phyloP scores from a whole-genome alignment of 2,329 filamentous ascomycete species.

The Alternaria rosae region DNA sequence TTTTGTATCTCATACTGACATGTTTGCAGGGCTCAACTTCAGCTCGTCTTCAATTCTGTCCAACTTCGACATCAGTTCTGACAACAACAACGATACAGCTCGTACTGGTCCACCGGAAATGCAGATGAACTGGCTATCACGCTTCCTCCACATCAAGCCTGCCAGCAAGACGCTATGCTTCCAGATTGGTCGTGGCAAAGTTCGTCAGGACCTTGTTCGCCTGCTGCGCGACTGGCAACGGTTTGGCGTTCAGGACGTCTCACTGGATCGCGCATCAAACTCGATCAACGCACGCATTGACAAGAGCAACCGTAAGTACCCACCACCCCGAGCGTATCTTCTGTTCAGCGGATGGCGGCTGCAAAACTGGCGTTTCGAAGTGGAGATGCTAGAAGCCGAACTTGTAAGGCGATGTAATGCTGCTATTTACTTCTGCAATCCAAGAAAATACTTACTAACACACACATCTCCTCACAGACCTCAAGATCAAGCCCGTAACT shows the following conservation, averaged over 20 bases:
- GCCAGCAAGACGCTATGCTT: slow-evolving; percentile 79
- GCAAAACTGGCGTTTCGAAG: slow-evolving; percentile 22
- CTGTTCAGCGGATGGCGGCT: slow-evolving; percentile 27
- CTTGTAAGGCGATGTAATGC: slow-evolving; percentile 29
- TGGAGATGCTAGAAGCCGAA: slow-evolving; percentile 26
- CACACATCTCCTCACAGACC: slow-evolving; percentile 59
- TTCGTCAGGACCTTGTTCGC: slow-evolving; percentile 77
- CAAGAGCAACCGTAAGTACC: slow-evolving; percentile 75
- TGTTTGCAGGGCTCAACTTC: slow-evolving; percentile 29
- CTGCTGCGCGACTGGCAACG: slow-evolving; percentile 80
- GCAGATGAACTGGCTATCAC: slow-evolving; percentile 82
- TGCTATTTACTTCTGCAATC: slow-evolving; percentile 2
- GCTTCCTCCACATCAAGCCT: slow-evolving; percentile 88
- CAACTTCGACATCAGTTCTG: slow-evolving; percentile 45
- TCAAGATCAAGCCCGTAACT: slow-evolving; percentile 84
- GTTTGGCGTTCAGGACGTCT: slow-evolving; percentile 81
- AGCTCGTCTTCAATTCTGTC: slow-evolving; percentile 43
- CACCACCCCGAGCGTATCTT: slow-evolving; percentile 10
- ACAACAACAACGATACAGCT: slow-evolving; percentile 49
- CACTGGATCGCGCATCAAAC: slow-evolving; percentile 79
- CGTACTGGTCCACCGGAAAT: slow-evolving; percentile 41
- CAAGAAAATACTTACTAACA: slow-evolving; percentile 13
- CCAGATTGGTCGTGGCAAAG: slow-evolving; percentile 72
- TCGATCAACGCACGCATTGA: slow-evolving; percentile 81
- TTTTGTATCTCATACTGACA: slow-evolving; percentile 26